A percentile compares a stretch with the other conserved stretches of the same genome.
These are phyloP conservation scores for Quercus dentata DNA, from an alignment of 306 rosid species.

Conservation along the genomic window DNA sequence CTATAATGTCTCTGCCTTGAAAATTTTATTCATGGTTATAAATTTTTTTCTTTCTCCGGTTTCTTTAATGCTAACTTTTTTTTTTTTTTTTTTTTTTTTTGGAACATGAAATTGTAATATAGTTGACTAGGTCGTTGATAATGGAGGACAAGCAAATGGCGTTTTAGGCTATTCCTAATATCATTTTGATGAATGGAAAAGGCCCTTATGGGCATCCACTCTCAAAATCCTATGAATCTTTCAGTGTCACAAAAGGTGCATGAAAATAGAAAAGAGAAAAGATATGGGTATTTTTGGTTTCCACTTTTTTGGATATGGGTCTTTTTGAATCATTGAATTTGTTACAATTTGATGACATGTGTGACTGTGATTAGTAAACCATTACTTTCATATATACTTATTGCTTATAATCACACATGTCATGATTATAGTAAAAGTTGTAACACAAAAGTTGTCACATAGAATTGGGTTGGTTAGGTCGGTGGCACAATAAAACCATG, in stretches of 20 bases:
- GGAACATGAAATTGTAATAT: slow-evolving; percentile 30
- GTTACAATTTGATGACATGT: accelerated
- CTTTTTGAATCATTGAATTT: accelerated
- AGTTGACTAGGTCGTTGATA: slow-evolving; percentile 32
- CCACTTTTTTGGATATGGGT: too few species aligned
- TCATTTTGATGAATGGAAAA: slow-evolving; percentile 75
- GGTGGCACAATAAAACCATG: background rate
- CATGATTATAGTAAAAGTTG: too few species aligned
- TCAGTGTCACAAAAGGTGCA: slow-evolving; percentile 66
- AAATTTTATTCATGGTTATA: background rate
- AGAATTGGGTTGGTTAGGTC: background rate
- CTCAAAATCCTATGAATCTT: slow-evolving; percentile 44
- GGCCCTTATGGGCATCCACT: slow-evolving; percentile 35
- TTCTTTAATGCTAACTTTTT: background rate
- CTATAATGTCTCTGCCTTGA: slow-evolving; percentile 51
- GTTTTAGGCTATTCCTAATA: slow-evolving; percentile 31
- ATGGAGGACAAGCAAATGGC: background rate
- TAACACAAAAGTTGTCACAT: too few species aligned
- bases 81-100: background rate
- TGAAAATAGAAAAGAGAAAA: background rate
- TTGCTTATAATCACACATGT: too few species aligned
- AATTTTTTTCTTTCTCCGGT: background rate
- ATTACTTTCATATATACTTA: accelerated
- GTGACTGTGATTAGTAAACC: too few species aligned
- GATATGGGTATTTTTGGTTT: background rate